Evolutionary conservation across 2,329 filamentous ascomycete genomes (phyloP), one percentile per base, ranked within the genome.

Genomic region (Cylindrodendrum hubeiense): DNA sequence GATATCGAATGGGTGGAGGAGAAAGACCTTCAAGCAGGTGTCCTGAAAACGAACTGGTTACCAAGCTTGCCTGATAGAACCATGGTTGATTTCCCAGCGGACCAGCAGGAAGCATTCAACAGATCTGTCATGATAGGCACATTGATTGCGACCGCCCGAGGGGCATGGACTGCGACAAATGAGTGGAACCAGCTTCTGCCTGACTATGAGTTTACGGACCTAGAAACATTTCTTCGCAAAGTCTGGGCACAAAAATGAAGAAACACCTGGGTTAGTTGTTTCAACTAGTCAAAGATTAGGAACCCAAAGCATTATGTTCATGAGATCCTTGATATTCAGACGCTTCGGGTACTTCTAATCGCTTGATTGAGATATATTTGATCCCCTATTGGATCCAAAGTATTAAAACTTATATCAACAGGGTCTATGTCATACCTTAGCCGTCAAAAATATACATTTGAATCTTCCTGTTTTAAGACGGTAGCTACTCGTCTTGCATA

Each of bases 111-210:
- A 4, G 69, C 60, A 1, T 60, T 69, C 3, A 49, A 71, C 10
- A 75, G 76, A 43, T 66, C 69, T 2, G 75, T 80, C 41, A 43
- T 78, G 3, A 65, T 75, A 5, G 78, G 78, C 26, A 77, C 81
- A 30, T 69, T 85, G 6, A 55, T 77, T 21, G 80, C 76, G 5
- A 75, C 78, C 13, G 52, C 65, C 7, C 74, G 70, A 2, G 82
- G 80, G 0, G 72, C 70, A 4, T 82, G 80, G 76, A 74, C 77
- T 58, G 78, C 82, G 1, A 78, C 81, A 17, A 78, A 79, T 37
- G 82, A 84, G 64, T 84, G 78, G 76, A 86, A 86, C 64, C 65
- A 76, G 53, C 69, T 82, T 19, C 77, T 84, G 30, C 82, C 84
- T 0, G 80, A 84, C 22, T 83, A 81, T 41, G 59, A 80, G 60